Evolutionary conservation across 2,329 filamentous ascomycete genomes (phyloP).

Genomic region (Mollisiaceae sp.): DNA sequence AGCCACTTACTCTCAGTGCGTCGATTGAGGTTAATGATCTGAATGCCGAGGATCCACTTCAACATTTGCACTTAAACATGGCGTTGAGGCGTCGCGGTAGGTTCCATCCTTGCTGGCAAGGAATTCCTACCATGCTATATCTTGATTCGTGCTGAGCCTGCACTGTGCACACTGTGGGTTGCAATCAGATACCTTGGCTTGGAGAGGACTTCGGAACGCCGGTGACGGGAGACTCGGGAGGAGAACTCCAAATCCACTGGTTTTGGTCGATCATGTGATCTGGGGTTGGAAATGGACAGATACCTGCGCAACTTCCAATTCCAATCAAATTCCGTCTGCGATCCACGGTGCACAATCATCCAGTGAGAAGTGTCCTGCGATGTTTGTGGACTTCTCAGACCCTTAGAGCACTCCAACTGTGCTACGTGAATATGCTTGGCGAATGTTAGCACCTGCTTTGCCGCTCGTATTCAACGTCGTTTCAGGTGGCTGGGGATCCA

Average conservation of each 20-base stretch:
- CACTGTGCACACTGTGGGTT: background rate
- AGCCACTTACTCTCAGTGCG: background rate
- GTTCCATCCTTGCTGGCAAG: slow-evolving; percentile 1
- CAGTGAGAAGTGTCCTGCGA: background rate
- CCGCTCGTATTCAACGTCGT: slow-evolving; percentile 22
- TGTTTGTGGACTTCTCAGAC: background rate
- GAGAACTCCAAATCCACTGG: background rate
- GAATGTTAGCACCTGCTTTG: slow-evolving; percentile 16
- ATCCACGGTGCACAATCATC: background rate
- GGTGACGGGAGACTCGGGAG: too few relatives aligned
- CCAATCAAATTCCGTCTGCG: background rate
- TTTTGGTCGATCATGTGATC: background rate
- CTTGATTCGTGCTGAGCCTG: background rate
- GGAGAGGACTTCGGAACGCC: too few relatives aligned
- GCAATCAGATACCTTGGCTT: too few relatives aligned
- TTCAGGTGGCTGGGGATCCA: slow-evolving; percentile 19
- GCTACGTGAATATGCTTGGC: slow-evolving; percentile 11
- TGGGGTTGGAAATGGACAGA: background rate
- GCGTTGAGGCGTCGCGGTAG: background rate
- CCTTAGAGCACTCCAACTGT: background rate
- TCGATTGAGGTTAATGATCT: background rate
- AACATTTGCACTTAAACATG: background rate
- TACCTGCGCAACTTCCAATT: background rate
- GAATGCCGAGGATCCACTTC: background rate
- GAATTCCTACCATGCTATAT: background rate